These are phyloP conservation scores for Fusarium sp. DNA, from an alignment of 2,329 filamentous ascomycete species.

Conservation along the genomic window DNA sequence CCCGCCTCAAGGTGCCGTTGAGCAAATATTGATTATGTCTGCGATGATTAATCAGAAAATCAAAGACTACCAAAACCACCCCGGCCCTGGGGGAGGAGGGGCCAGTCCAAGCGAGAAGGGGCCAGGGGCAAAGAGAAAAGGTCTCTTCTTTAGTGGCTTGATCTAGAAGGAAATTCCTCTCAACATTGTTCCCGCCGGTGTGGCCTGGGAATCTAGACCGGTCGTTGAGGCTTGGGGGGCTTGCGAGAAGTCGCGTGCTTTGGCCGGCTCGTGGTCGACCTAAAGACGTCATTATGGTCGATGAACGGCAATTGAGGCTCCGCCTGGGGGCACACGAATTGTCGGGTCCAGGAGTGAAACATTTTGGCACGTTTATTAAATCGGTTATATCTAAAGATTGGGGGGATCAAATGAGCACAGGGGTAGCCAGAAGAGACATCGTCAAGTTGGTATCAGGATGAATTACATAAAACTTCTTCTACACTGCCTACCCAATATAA, in stretches of 20 bases:
- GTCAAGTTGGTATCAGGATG: not conserved
- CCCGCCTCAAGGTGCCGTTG: slow-evolving; percentile 16
- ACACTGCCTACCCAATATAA: not conserved
- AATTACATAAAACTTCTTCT: not conserved
- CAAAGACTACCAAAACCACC: not conserved
- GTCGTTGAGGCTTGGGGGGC: slow-evolving; percentile 3
- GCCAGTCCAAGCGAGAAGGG: not conserved
- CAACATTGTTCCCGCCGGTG: not conserved
- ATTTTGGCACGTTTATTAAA: not conserved
- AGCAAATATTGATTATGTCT: slow-evolving; percentile 46
- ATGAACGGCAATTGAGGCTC: slow-evolving; percentile 16
- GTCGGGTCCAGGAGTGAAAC: slow-evolving; percentile 17
- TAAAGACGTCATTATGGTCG: slow-evolving; percentile 33
- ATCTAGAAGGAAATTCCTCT: not conserved
- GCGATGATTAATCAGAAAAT: slow-evolving; percentile 49
- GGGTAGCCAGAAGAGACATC: not conserved
- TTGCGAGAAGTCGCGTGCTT: slow-evolving; percentile 17
- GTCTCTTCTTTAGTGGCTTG: not conserved
- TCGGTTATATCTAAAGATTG: not conserved
- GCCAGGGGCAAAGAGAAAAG: not conserved
- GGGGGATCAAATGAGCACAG: not conserved
- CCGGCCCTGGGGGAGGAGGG: not conserved
- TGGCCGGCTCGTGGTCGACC: not conserved
- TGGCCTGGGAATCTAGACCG: slow-evolving; percentile 19
- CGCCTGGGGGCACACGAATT: slow-evolving; percentile 10